These are phyloP conservation scores for Ceratocystis lukuohia DNA, from an alignment of 2,329 filamentous ascomycete species.

Conservation along the genomic window DNA sequence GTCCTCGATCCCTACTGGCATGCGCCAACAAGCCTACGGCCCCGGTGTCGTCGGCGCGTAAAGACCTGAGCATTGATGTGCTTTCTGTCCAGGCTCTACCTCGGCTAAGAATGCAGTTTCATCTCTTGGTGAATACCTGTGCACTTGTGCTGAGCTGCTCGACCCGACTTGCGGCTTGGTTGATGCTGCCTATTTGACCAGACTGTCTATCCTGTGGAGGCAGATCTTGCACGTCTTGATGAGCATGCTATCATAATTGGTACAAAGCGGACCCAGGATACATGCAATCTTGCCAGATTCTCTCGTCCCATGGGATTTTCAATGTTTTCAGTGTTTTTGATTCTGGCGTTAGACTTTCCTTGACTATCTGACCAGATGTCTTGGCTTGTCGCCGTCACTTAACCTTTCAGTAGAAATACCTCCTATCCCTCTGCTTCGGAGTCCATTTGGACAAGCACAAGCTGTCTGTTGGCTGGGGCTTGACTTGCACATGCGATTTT, in stretches of 20 bases:
- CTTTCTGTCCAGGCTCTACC: background rate
- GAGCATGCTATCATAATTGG: background rate
- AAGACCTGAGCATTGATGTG: slow-evolving; percentile 4
- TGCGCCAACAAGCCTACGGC: slow-evolving; percentile 42
- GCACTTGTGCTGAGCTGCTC: slow-evolving; percentile 5
- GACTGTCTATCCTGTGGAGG: background rate
- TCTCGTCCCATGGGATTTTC: background rate
- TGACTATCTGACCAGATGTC: slow-evolving; percentile 5
- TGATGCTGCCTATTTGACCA: slow-evolving; percentile 18
- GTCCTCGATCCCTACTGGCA: slow-evolving; percentile 31
- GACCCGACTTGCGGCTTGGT: slow-evolving; percentile 12
- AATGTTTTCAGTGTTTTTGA: slow-evolving; percentile 18
- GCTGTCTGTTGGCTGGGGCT: background rate
- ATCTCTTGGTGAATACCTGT: slow-evolving; percentile 13
- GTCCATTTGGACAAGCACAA: background rate
- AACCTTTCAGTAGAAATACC: slow-evolving; percentile 12
- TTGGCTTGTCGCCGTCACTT: slow-evolving; percentile 3
- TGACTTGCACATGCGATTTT: background rate
- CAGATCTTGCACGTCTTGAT: background rate
- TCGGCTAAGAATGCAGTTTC: slow-evolving; percentile 19
- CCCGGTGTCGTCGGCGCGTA: slow-evolving; percentile 46
- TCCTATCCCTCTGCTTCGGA: background rate
- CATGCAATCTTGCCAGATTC: background rate
- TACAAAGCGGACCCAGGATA: background rate
- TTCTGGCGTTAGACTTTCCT: background rate